Base-by-base conservation (phyloP, 2,329 filamentous ascomycete genomes). In the Fusarium anthophilum region DNA sequence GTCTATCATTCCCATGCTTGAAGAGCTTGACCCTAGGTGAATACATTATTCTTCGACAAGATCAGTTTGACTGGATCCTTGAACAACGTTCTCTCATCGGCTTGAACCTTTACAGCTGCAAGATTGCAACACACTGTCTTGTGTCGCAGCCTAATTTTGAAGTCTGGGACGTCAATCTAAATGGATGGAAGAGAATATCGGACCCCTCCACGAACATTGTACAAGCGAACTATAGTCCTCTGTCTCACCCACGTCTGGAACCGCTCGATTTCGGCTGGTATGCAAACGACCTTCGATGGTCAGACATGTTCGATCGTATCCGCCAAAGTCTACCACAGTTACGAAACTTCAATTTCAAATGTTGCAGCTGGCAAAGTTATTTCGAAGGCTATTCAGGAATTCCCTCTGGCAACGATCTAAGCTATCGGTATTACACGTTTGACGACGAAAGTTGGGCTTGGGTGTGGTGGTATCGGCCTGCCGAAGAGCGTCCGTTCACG, bases 31-130 rank as follows among this genome's bases (percentile, higher is more conserved):
- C 44, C 0, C 53, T 80, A 24, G 59, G 50, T 1, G 3, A 66
- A 0, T 77, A 66, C 17, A 39, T 65, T 1, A 73, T 79, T 38
- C 43, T 72, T 0, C 73, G 73, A 8, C 24, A 76, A 20, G 68
- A 78, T 12, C 77, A 80, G 2, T 72, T 78, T 18, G 74, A 77
- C 11, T 80, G 77, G 79, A 69, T 80, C 0, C 59, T 78, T 4
- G 15, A 53, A 0, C 73, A 75, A 12, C 28, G 47, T 8, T 61
- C 74, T 2, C 61, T 79, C 0, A 56, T 22, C 2, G 45, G 30
- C 0, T 57, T 79, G 2, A 37, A 58, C 1, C 32, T 79, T 5
- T 47, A 70, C 18, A 45, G 17, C 3, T 78, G 75, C 41, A 64
- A 24, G 11, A 63, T 54, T 48, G 71, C 44, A 1, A 71, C 74